Percentiles rank a stretch among this genome's conserved stretches.
Evolutionary conservation across 2,329 filamentous ascomycete species (phyloP).

Genomic region (Falciphora oryzae): DNA sequence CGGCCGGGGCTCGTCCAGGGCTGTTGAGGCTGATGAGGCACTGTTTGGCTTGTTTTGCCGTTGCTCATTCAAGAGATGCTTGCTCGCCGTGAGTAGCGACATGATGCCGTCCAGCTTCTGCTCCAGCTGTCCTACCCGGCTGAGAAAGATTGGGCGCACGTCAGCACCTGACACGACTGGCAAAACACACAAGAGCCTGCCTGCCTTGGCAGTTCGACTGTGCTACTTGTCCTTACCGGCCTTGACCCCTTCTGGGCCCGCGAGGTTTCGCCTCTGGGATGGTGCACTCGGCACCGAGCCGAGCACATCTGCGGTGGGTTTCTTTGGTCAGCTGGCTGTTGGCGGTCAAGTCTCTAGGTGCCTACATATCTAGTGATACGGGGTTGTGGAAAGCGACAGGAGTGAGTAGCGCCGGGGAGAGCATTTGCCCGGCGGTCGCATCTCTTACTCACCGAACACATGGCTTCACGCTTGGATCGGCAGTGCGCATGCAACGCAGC

Average conservation of each 20-base stretch:
- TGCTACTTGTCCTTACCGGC: constrained; percentile 12
- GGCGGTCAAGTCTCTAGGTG: background rate
- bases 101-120: constrained; percentile 34
- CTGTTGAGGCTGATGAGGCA: background rate
- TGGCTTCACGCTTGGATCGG: constrained; percentile 18
- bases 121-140: constrained; percentile 32
- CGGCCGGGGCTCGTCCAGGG: background rate
- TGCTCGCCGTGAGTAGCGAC: constrained; percentile 28
- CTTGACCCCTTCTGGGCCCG: constrained; percentile 17
- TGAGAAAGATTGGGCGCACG: constrained; percentile 12
- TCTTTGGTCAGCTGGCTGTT: background rate
- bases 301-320: constrained; percentile 14
- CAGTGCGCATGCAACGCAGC: constrained; percentile 19
- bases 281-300: constrained; percentile 16
- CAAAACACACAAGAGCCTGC: background rate
- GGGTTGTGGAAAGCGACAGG: too few species aligned
- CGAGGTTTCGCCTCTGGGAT: constrained; percentile 19
- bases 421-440: too few species aligned
- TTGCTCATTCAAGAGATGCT: constrained; percentile 18
- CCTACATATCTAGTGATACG: too few species aligned
- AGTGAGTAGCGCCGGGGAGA: too few species aligned
- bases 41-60: background rate
- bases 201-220: background rate
- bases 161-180: background rate
- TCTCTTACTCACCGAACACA: constrained; percentile 15